Evolutionary conservation across 345 rosid genomes (phyloP).

Genomic region (Citrus sp.): DNA sequence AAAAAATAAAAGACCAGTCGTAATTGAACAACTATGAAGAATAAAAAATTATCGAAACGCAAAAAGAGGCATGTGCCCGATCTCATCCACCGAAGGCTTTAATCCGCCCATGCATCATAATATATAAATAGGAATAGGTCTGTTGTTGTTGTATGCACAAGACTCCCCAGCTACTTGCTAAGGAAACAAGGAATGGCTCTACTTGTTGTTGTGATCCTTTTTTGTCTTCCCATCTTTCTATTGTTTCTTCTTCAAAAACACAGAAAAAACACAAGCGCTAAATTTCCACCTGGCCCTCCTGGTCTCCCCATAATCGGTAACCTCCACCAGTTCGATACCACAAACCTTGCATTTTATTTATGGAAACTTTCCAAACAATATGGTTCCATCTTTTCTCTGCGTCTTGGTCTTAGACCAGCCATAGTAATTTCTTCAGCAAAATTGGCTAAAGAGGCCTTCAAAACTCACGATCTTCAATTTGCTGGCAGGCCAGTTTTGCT

Average conservation of each 20-base stretch:
- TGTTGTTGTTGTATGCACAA: too few species aligned
- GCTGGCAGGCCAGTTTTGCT: not conserved
- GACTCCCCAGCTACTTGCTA: too few species aligned
- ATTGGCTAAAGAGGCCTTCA: not conserved
- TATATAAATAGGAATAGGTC: too few species aligned
- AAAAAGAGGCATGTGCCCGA: too few species aligned
- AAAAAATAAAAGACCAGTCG: too few species aligned
- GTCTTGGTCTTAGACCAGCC: not conserved
- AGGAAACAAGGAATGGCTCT: too few species aligned
- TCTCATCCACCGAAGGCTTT: too few species aligned
- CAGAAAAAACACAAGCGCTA: not conserved
- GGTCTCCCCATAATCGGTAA: slow-evolving; percentile 16
- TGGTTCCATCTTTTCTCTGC: slow-evolving; percentile 11
- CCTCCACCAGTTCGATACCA: not conserved
- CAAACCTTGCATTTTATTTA: not conserved
- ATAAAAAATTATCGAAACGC: too few species aligned
- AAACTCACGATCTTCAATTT: not conserved
- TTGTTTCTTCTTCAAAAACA: not conserved
- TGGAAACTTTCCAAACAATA: slow-evolving; percentile 11
- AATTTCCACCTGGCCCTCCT: slow-evolving; percentile 12
- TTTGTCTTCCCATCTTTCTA: not conserved
- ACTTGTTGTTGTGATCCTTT: not conserved
- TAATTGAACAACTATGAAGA: too few species aligned
- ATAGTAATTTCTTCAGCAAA: slow-evolving; percentile 18
- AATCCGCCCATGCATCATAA: too few species aligned